phyloP scores from a whole-genome alignment of 2,329 filamentous ascomycete species.

The Xylaria sp. region DNA sequence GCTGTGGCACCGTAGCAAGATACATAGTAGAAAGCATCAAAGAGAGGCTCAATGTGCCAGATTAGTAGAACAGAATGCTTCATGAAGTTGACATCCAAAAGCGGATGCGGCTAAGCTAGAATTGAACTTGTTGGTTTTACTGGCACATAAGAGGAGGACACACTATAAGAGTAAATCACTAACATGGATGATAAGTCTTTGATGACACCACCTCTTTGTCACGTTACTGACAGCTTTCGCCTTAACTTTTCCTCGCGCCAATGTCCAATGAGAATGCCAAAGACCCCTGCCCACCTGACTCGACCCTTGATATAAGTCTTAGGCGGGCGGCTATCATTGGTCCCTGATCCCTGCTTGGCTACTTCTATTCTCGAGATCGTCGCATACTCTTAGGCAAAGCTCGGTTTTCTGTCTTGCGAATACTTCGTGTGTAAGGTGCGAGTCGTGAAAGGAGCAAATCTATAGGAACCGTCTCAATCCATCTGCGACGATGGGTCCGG shows the following conservation, averaged over 20 bases:
- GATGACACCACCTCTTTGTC: slow-evolving; percentile 37
- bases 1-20: too few relatives aligned
- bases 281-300: slow-evolving; percentile 41
- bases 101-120: slow-evolving; percentile 7
- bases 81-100: not conserved
- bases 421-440: not conserved
- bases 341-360: slow-evolving; percentile 28
- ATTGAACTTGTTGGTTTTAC: not conserved
- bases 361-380: slow-evolving; percentile 32
- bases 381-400: slow-evolving; percentile 29
- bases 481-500: not conserved
- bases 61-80: not conserved
- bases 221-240: slow-evolving; percentile 39
- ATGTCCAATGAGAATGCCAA: slow-evolving; percentile 37
- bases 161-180: not conserved
- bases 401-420: slow-evolving; percentile 1
- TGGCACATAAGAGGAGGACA: not conserved
- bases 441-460: slow-evolving; percentile 19
- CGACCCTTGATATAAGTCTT: slow-evolving; percentile 34
- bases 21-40: too few relatives aligned
- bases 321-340: slow-evolving; percentile 40
- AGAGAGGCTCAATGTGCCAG: not conserved
- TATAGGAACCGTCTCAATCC: not conserved
- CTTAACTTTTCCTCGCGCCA: slow-evolving; percentile 31
- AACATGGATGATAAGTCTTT: slow-evolving; percentile 19